These are phyloP conservation scores for Trifolium repens DNA, from an alignment of 306 rosid species.

Conservation along the genomic window DNA sequence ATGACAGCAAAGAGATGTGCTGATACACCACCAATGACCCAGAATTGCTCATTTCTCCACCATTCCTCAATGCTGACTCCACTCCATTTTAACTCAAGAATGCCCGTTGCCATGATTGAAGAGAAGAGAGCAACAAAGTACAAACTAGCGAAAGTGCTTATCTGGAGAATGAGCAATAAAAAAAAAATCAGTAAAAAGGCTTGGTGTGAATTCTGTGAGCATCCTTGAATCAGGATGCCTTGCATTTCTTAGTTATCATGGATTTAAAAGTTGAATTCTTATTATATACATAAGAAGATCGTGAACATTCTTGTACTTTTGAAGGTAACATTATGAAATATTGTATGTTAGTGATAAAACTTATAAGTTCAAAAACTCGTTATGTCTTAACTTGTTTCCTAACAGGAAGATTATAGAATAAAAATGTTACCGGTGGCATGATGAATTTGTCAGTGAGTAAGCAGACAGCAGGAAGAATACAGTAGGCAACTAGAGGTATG, in stretches of 20 bases:
- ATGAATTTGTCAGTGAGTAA: constrained; percentile 98
- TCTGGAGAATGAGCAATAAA: constrained; percentile 59
- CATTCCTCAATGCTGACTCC: constrained; percentile 98
- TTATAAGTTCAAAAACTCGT: constrained; percentile 16
- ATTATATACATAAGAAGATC: constrained; percentile 1
- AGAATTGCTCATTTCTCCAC: constrained; percentile 99
- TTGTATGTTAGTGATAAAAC: constrained; percentile 10
- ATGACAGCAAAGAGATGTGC: constrained; percentile 89
- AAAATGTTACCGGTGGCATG: constrained; percentile 83
- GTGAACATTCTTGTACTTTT: constrained; percentile 33
- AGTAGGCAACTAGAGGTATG: constrained; percentile 87
- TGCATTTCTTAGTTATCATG: neutral
- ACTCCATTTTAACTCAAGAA: constrained; percentile 97
- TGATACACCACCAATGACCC: constrained; percentile 98
- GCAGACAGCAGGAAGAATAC: constrained; percentile 90
- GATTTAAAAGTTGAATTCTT: constrained; percentile 4
- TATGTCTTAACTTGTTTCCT: constrained; percentile 18
- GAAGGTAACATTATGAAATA: constrained; percentile 29
- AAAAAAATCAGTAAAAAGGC: constrained; percentile 32
- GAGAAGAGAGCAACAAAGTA: constrained; percentile 80
- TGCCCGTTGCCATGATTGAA: constrained; percentile 84
- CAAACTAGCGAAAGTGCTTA: constrained; percentile 91
- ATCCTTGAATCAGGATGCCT: constrained; percentile 20
- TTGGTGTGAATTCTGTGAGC: constrained; percentile 29
- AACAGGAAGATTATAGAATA: neutral